Base-by-base conservation (phyloP, 148 eudicot species). In the Bassia scoparia region DNA sequence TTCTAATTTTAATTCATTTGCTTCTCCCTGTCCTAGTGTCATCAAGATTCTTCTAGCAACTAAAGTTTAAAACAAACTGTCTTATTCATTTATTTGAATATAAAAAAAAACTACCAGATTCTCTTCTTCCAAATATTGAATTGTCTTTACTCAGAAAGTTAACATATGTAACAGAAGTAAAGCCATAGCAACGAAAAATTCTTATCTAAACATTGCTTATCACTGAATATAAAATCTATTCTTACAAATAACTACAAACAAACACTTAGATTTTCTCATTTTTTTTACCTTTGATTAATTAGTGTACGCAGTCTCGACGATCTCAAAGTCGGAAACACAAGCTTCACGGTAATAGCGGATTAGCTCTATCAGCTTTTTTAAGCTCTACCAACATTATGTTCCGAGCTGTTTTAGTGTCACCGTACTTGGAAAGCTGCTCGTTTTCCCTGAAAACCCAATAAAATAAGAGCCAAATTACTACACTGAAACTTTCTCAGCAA, bases 261-360 rank as follows among this genome's bases (percentile, higher is more conserved):
- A 29, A 64, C 31, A n/a, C n/a, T n/a, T n/a, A n/a, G 9, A 18
- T 43, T 23, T 27, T 55, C 58, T n/a, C 34, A 58, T 35, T 43
- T 23, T 18, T 54, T 44, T 61, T 84, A 92, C 97, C 97, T 92
- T 76, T 92, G 97, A 78, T 92, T 92, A 61, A 92, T 89, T 71
- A 92, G 75, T 44, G 97, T 92, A 60, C 95, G 88, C 87, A 92
- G 80, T 81, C 97, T 88, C 50, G n/a, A 87, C 4, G 95, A 85
- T 84, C 85, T 86, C 61, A 92, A n/a, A 43, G 88, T 85, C 31
- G 97, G 97, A 67, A n/a, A 89, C 48, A 74, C 86, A 68, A 92
- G 89, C 87, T 92, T 89, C 97, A 4, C 92, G 89, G n/a, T n/a
- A 92, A 88, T 54, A 89, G 90, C 24, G 97, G 95, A 74, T 92